Conservation (phyloP, 1,284 basidiomycete genomes). For the Abortiporus biennis region DNA sequence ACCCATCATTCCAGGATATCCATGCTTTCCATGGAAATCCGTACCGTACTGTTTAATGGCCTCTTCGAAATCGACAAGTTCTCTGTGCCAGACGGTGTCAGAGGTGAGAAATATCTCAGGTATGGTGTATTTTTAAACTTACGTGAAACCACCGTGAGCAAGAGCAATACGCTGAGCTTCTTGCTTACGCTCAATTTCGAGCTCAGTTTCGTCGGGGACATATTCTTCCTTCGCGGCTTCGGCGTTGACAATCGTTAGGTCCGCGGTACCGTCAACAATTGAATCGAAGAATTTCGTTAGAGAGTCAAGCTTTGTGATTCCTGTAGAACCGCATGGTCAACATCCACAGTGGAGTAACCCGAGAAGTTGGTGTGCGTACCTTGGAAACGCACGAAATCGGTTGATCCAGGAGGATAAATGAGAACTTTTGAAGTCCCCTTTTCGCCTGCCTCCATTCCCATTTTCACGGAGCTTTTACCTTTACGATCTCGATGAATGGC, state of each 20-base stretch:
- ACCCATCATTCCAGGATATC: conserved; percentile 40
- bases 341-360: neutral
- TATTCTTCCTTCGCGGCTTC: conserved; percentile 31
- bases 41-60: conserved; percentile 37
- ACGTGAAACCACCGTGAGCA: conserved; percentile 40
- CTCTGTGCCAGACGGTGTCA: conserved; percentile 12
- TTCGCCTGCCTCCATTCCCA: conserved; percentile 49
- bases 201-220: conserved; percentile 34
- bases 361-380: conserved; percentile 40
- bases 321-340: conserved; percentile 27
- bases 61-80: conserved; percentile 48
- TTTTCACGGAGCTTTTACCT: conserved; percentile 46
- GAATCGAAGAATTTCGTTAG: conserved; percentile 65
- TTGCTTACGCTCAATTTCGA: conserved; percentile 43
- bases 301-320: conserved; percentile 57
- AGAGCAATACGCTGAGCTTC: conserved; percentile 47
- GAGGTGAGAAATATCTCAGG: neutral
- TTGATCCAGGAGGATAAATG: conserved; percentile 55
- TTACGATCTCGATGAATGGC: conserved; percentile 66
- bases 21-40: conserved; percentile 38
- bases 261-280: conserved; percentile 56
- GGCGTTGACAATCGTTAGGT: conserved; percentile 38
- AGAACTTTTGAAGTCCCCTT: conserved; percentile 60
- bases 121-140: neutral
- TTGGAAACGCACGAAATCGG: conserved; percentile 48